A percentile compares a stretch with the other conserved stretches of the same genome.
These are phyloP conservation scores for Candida multigemmis DNA, from an alignment of 805 yeast species.

Conservation along the genomic window DNA sequence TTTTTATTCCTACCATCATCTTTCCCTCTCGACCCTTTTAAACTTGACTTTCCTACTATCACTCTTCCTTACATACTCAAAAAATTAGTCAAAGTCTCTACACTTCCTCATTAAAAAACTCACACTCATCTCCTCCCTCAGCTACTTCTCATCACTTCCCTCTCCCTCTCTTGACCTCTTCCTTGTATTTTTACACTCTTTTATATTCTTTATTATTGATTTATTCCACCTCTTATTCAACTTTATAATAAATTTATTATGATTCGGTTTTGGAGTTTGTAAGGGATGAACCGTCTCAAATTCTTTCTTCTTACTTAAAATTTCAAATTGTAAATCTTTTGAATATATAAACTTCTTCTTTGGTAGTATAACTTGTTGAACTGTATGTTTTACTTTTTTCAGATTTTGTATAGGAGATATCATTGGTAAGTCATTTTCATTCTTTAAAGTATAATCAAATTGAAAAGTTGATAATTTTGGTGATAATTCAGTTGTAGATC, in stretches of 20 bases:
- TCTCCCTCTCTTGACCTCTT: no score
- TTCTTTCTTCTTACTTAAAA: constrained; percentile 10
- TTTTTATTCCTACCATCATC: no score
- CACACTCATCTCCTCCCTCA: no score
- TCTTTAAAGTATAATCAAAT: constrained; percentile 1
- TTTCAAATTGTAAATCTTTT: constrained; percentile 31
- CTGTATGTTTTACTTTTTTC: constrained; percentile 1
- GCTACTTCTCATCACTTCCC: no score
- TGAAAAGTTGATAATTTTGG: constrained; percentile 4
- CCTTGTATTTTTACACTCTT: no score
- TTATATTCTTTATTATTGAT: constrained; percentile 8
- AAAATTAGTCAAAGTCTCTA: no score
- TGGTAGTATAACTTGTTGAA: constrained; percentile 3
- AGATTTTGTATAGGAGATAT: constrained; percentile 1
- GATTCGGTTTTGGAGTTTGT: constrained; percentile 22
- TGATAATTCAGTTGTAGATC: background rate
- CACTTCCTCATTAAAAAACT: no score
- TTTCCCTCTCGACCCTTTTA: no score
- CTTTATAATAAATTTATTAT: no score
- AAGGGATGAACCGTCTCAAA: constrained; percentile 6
- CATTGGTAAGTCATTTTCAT: constrained; percentile 1
- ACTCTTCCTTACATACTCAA: no score
- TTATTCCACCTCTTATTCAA: constrained; percentile 34
- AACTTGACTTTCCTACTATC: no score
- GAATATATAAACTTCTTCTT: constrained; percentile 23